These are phyloP conservation scores for Dysphania ambrosioides DNA, from an alignment of 148 eudicot genomes.

Conservation along the genomic window DNA sequence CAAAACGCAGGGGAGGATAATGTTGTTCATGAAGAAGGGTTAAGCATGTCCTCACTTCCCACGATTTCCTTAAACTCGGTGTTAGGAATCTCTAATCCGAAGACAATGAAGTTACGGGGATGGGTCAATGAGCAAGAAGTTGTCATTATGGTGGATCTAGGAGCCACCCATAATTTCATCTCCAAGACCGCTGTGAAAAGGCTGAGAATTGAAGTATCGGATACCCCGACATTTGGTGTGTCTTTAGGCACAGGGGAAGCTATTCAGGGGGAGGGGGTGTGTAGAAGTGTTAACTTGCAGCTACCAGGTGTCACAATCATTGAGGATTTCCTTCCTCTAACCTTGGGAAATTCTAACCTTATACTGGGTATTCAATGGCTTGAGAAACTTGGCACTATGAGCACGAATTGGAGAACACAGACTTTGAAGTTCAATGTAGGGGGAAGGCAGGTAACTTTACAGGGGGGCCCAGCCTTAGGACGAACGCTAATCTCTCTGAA, in stretches of 20 bases:
- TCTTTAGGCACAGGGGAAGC: too few species aligned
- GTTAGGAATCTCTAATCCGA: not conserved
- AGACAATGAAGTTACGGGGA: not conserved
- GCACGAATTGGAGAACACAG: not conserved
- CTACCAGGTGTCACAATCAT: not conserved
- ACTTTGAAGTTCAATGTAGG: not conserved
- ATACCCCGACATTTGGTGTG: too few species aligned
- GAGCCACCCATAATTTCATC: too few species aligned
- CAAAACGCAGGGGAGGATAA: too few species aligned
- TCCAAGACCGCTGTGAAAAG: too few species aligned
- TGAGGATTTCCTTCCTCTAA: not conserved
- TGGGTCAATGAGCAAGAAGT: not conserved
- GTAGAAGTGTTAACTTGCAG: not conserved
- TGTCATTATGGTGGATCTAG: not conserved
- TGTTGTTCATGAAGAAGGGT: too few species aligned
- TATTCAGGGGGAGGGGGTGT: too few species aligned
- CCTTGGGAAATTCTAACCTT: too few species aligned
- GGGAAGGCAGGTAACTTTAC: not conserved
- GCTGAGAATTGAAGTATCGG: too few species aligned
- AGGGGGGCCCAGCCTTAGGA: not conserved
- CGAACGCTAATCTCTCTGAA: not conserved
- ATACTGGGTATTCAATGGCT: not conserved
- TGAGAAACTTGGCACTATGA: not conserved
- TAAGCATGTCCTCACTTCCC: too few species aligned
- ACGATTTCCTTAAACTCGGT: too few species aligned